A percentile compares a stretch with the other conserved stretches of the same genome.
phyloP scores from a whole-genome alignment of 176 grass and related monocot species.

The Secale cereale region DNA sequence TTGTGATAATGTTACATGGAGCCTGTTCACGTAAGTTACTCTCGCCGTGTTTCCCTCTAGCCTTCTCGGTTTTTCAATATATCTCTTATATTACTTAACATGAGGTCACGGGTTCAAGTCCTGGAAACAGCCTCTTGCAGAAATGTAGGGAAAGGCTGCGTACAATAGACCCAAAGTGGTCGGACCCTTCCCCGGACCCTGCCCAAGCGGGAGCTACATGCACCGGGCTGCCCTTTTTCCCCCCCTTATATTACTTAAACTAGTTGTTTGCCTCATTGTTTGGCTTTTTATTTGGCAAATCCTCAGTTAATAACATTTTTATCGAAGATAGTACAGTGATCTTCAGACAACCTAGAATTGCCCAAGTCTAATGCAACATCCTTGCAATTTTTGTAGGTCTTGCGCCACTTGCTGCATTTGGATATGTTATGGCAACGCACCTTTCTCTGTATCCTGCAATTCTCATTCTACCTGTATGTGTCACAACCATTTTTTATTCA shows the following conservation, averaged over 20 bases:
- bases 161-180: no score
- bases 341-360: not conserved
- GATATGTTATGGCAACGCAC: constrained; percentile 91
- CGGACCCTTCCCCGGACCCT: no score
- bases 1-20: constrained; percentile 79
- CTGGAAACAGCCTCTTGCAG: no score
- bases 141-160: no score
- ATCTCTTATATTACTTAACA: no score
- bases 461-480: constrained; percentile 77
- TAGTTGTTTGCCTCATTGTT: not conserved
- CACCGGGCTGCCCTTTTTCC: no score
- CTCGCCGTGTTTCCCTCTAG: not conserved
- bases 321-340: constrained; percentile 1
- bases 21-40: constrained; percentile 73
- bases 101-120: no score
- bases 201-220: no score
- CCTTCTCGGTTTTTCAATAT: constrained; percentile 6
- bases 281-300: constrained; percentile 1
- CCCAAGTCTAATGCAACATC: constrained; percentile 24
- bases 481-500: constrained; percentile 9
- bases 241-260: not conserved
- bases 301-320: constrained; percentile 7
- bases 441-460: constrained; percentile 85
- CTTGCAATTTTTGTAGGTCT: constrained; percentile 54
- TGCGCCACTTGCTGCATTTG: constrained; percentile 85